Base-by-base conservation (phyloP, 345 rosid genomes). In the Cochlearia excelsa region DNA sequence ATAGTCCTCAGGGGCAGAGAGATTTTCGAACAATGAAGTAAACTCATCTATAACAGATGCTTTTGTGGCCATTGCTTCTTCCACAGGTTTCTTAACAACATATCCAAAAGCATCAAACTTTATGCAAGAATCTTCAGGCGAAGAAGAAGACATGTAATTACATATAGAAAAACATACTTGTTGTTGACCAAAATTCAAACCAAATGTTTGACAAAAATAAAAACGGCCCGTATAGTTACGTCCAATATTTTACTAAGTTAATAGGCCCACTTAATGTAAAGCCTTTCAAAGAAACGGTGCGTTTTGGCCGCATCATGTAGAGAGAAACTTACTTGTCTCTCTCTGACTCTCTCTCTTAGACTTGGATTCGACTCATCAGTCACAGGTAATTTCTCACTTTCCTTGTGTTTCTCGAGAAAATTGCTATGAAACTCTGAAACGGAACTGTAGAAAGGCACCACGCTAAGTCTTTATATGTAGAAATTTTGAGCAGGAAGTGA, bases 1-100 rank as follows among this genome's bases (percentile, higher is more conserved):
- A 23, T 46, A 73, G 9, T 75, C 78, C 44, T 69, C 73, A 46
- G 82, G 84, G 41, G 42, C 74, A 42, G 64, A 74, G 39, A 83
- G 69, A 63, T 67, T 83, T 10, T 77, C 88, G 34, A 77, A 71
- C 52, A 77, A 78, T 51, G 58, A n/a, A 74, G 29, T 45, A 56
- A 51, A 52, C 66, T 68, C 44, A 63, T 60, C 58, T 57, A 41
- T 30, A 47, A 2, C 2, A 46, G 63, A 5, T 33, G 48, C 37
- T 10, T n/a, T 38, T 26, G 37, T 44, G 5, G 51, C 43, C 44
- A 63, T 33, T 63, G 52, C 41, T 44, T 52, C 68, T 23, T 41
- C 41, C 37, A 75, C 79, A 43, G 89, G 9, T 48, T 60, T 55
- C 2, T 61, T 55, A 61, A 1, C 29, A 37, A 38, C 30, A 7